These are phyloP conservation scores for thale cress (Arabidopsis thaliana) DNA, from an alignment of 345 rosid genomes.

Conservation along the genomic window DNA sequence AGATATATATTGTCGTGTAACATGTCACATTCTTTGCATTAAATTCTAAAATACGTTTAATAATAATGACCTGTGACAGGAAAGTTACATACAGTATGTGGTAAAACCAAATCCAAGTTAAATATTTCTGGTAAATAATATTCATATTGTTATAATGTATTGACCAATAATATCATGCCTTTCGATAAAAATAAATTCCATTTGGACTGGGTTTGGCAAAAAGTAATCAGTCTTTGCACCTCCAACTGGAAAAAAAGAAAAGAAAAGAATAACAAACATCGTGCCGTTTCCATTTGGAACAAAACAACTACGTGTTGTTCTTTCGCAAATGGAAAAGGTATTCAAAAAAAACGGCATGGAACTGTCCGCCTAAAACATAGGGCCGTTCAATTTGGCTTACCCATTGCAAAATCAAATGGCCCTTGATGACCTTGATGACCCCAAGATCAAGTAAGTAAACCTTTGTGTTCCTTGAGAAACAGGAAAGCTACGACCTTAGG, in stretches of 20 bases:
- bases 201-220: neutral
- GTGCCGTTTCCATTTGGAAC: neutral
- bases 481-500: slow-evolving; percentile 52
- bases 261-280: slow-evolving; percentile 16
- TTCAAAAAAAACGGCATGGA: neutral
- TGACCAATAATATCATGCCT: slow-evolving; percentile 1
- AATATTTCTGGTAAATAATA: neutral
- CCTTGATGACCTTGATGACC: neutral
- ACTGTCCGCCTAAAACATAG: slow-evolving; percentile 23
- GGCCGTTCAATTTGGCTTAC: slow-evolving; percentile 30
- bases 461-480: slow-evolving; percentile 18
- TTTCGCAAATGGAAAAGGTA: neutral
- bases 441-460: neutral
- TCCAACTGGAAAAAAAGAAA: neutral
- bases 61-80: neutral
- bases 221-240: slow-evolving; percentile 5
- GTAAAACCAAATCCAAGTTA: slow-evolving; percentile 1
- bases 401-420: slow-evolving; percentile 15
- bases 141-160: neutral
- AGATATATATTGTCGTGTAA: slow-evolving; percentile 10
- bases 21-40: slow-evolving; percentile 8
- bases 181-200: neutral
- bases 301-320: slow-evolving; percentile 46
- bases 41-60: neutral
- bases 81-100: slow-evolving; percentile 3